A percentile compares a stretch with the other conserved stretches of the same genome.
phyloP scores from a whole-genome alignment of 148 eudicot species.

The Dianthus caryophyllus region DNA sequence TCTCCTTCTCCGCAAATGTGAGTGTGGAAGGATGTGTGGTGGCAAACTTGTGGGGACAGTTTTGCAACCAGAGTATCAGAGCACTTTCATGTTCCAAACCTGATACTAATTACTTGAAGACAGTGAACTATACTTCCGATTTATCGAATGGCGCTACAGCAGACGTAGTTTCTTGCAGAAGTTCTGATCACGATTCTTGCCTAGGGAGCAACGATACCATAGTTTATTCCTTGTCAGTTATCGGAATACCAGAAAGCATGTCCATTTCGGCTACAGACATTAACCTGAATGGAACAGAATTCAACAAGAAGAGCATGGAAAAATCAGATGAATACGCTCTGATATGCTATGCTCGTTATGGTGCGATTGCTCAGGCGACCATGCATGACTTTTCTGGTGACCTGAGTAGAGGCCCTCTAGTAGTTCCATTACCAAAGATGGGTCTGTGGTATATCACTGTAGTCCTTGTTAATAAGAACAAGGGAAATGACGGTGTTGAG shows the following conservation, averaged over 20 bases:
- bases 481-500: slow-evolving; percentile 20
- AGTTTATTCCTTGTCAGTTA: slow-evolving; percentile 54
- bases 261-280: slow-evolving; percentile 40
- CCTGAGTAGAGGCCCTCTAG: slow-evolving; percentile 49
- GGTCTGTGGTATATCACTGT: slow-evolving; percentile 80
- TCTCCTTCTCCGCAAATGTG: slow-evolving; percentile 66
- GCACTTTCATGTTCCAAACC: slow-evolving; percentile 52
- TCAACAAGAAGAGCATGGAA: slow-evolving; percentile 24
- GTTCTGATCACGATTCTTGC: slow-evolving; percentile 41
- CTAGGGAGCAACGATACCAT: slow-evolving; percentile 42
- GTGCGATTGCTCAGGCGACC: slow-evolving; percentile 53
- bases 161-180: slow-evolving; percentile 46
- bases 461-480: slow-evolving; percentile 36
- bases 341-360: slow-evolving; percentile 78
- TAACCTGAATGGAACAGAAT: slow-evolving; percentile 31
- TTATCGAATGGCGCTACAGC: slow-evolving; percentile 29
- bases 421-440: slow-evolving; percentile 57
- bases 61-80: slow-evolving; percentile 71
- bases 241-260: slow-evolving; percentile 47
- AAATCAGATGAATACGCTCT: slow-evolving; percentile 34
- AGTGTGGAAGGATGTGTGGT: slow-evolving; percentile 70
- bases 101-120: slow-evolving; percentile 24
- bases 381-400: slow-evolving; percentile 64
- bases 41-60: slow-evolving; percentile 59
- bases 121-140: slow-evolving; percentile 17